Percentiles rank a stretch among this genome's conserved stretches.
These are phyloP conservation scores for Aspergillus carbonarius DNA, from an alignment of 2,329 filamentous ascomycete species.

Conservation along the genomic window DNA sequence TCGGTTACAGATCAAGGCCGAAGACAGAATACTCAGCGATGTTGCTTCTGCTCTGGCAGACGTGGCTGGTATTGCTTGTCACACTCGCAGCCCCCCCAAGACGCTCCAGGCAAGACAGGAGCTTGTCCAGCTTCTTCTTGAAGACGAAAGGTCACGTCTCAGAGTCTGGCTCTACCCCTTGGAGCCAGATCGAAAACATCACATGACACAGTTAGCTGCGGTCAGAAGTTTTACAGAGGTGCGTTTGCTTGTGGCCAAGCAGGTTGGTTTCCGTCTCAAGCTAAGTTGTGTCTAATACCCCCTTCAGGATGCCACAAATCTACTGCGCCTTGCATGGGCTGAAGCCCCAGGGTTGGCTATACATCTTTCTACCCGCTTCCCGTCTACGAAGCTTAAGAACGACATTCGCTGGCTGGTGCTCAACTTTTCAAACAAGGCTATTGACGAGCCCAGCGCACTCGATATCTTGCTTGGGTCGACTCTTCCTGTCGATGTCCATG, in stretches of 20 bases:
- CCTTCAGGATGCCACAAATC: conserved; percentile 56
- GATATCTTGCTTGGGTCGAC: conserved; percentile 75
- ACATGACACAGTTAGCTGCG: conserved; percentile 47
- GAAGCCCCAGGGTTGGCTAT: conserved; percentile 86
- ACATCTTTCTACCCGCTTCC: conserved; percentile 76
- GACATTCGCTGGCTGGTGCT: conserved; percentile 80
- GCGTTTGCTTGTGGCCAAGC: conserved; percentile 8
- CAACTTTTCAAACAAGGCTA: conserved; percentile 78
- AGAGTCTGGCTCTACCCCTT: conserved; percentile 88
- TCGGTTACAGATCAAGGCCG: conserved; percentile 86
- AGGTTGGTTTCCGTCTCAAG: neutral
- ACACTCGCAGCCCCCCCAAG: conserved; percentile 55
- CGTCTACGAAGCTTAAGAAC: conserved; percentile 67
- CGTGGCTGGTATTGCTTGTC: conserved; percentile 59
- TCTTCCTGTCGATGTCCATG: conserved; percentile 74
- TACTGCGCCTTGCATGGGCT: conserved; percentile 81
- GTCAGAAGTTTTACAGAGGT: conserved; percentile 44
- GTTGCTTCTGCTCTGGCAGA: conserved; percentile 66
- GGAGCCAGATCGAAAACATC: conserved; percentile 59
- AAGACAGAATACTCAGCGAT: conserved; percentile 77
- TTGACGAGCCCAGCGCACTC: conserved; percentile 78
- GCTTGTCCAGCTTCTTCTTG: conserved; percentile 74
- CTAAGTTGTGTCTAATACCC: conserved; percentile 13
- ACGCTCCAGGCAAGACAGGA: conserved; percentile 77
- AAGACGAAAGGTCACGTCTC: conserved; percentile 80